phyloP scores from a whole-genome alignment of 2,329 filamentous ascomycete species.

The Esteya vermicola region DNA sequence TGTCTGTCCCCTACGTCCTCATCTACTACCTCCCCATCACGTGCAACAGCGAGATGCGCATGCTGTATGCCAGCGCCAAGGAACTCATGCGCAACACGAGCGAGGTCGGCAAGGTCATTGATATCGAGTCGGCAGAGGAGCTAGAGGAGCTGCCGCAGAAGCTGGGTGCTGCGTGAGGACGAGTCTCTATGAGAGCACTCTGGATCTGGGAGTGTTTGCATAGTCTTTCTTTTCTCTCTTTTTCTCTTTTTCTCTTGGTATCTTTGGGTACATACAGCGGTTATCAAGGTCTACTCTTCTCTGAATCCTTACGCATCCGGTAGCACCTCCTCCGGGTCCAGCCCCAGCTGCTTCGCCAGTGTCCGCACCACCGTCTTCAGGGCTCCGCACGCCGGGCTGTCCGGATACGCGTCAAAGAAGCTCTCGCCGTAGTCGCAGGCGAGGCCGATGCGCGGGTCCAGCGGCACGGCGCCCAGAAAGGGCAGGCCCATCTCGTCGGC shows the following conservation, averaged over 20 bases:
- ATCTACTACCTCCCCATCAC: conserved; percentile 90
- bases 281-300: conserved; percentile 4
- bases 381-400: conserved; percentile 78
- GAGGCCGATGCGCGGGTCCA: conserved; percentile 92
- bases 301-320: conserved; percentile 22
- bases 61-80: conserved; percentile 93
- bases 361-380: conserved; percentile 67
- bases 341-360: conserved; percentile 51
- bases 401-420: conserved; percentile 86
- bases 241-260: background rate
- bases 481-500: conserved; percentile 79
- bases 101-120: conserved; percentile 77
- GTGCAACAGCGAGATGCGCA: conserved; percentile 72
- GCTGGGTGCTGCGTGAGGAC: conserved; percentile 22
- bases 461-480: conserved; percentile 76
- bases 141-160: conserved; percentile 66
- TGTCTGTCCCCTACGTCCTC: conserved; percentile 85
- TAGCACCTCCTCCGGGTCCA: conserved; percentile 41
- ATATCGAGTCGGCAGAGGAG: conserved; percentile 70
- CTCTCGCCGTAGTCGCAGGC: conserved; percentile 95
- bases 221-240: too few relatives aligned
- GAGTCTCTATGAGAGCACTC: background rate
- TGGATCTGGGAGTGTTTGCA: too few relatives aligned
- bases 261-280: background rate
- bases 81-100: conserved; percentile 89